Conservation (phyloP, 768 basidiomycete species). For the Sarcodon sp. region DNA sequence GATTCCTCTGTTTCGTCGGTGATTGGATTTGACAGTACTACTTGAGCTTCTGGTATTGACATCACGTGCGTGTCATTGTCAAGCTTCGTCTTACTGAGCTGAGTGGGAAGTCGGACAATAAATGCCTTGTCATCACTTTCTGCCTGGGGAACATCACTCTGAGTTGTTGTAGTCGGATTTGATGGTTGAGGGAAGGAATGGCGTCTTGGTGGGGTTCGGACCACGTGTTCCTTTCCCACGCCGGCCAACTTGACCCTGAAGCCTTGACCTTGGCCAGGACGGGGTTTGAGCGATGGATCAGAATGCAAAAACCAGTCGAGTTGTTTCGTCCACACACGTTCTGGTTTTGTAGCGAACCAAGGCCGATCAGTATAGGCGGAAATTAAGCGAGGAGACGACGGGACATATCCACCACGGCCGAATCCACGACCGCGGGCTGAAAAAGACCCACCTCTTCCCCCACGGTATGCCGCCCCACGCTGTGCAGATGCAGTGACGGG, state of each 20-base stretch:
- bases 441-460: slow-evolving; percentile 32
- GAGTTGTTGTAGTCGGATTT: slow-evolving; percentile 5
- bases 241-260: slow-evolving; percentile 59
- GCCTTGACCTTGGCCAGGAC: slow-evolving; percentile 38
- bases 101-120: slow-evolving; percentile 43
- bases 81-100: slow-evolving; percentile 22
- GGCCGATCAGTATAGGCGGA: slow-evolving; percentile 27
- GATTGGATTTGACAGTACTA: neutral
- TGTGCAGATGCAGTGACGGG: slow-evolving; percentile 7
- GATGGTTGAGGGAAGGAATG: slow-evolving; percentile 2
- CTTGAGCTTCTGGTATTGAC: slow-evolving; percentile 4
- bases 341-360: slow-evolving; percentile 69
- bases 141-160: slow-evolving; percentile 12
- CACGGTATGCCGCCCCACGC: slow-evolving; percentile 27
- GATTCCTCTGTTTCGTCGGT: slow-evolving; percentile 19
- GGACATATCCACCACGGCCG: slow-evolving; percentile 16
- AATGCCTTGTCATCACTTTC: slow-evolving; percentile 33
- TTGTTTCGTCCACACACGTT: slow-evolving; percentile 76
- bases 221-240: slow-evolving; percentile 20
- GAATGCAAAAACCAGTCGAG: slow-evolving; percentile 64
- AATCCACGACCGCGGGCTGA: slow-evolving; percentile 27
- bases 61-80: too few relatives aligned
- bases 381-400: slow-evolving; percentile 9
- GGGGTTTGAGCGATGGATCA: slow-evolving; percentile 44
- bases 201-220: slow-evolving; percentile 23